These are phyloP conservation scores for Arxiozyma slooffiae DNA, from an alignment of 1,139 yeast genomes.

Conservation along the genomic window DNA sequence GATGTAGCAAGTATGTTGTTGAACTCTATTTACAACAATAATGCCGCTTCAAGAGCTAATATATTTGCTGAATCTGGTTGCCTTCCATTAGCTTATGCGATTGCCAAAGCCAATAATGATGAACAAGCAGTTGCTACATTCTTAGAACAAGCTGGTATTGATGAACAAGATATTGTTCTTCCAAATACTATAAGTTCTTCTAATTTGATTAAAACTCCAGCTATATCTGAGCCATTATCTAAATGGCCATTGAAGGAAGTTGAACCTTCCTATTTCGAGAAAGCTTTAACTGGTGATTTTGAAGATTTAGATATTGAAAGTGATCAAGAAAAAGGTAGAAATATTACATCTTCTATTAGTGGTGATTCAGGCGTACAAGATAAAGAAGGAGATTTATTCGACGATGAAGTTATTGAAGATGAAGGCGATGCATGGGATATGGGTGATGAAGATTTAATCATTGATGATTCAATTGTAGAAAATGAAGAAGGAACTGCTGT, in stretches of 20 bases:
- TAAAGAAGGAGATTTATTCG: slow-evolving; percentile 27
- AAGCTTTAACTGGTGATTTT: slow-evolving; percentile 69
- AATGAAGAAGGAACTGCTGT: slow-evolving; percentile 33
- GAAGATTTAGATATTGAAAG: slow-evolving; percentile 36
- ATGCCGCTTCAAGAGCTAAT: slow-evolving; percentile 65
- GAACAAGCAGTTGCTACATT: slow-evolving; percentile 63
- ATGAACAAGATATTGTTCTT: slow-evolving; percentile 54
- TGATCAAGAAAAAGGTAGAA: slow-evolving; percentile 23
- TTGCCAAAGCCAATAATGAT: slow-evolving; percentile 82
- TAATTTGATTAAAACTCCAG: slow-evolving; percentile 16
- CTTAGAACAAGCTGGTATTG: slow-evolving; percentile 56
- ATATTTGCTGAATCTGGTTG: slow-evolving; percentile 72
- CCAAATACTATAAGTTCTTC: slow-evolving; percentile 38
- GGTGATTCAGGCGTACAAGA: slow-evolving; percentile 27
- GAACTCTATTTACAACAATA: slow-evolving; percentile 69
- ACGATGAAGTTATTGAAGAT: slow-evolving; percentile 42
- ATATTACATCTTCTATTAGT: slow-evolving; percentile 10
- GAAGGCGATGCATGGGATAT: slow-evolving; percentile 47
- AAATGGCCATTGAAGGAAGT: slow-evolving; percentile 82
- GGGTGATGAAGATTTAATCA: slow-evolving; percentile 59
- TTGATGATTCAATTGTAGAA: slow-evolving; percentile 44
- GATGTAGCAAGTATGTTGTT: slow-evolving; percentile 74
- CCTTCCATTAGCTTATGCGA: slow-evolving; percentile 82
- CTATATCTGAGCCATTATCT: slow-evolving; percentile 25
- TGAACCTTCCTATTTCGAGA: slow-evolving; percentile 72